These are phyloP conservation scores for Casuarina glauca DNA, from an alignment of 306 rosid species.

Conservation along the genomic window DNA sequence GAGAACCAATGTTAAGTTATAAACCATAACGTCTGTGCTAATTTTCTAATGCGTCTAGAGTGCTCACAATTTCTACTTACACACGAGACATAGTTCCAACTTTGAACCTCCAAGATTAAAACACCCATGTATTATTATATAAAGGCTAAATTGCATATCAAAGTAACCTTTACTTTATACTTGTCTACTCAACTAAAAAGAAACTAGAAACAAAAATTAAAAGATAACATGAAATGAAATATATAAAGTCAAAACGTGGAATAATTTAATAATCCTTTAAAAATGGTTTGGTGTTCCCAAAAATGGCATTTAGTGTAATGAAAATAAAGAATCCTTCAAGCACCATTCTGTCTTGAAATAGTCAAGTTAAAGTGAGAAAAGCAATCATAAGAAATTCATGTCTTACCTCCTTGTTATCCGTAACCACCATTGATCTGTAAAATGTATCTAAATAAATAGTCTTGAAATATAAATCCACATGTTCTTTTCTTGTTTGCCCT, in stretches of 20 bases:
- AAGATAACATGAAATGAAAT: too few relatives aligned
- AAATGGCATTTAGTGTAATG: neutral
- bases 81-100: neutral
- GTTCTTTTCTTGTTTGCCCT: conserved; percentile 31
- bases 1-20: neutral
- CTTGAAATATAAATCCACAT: conserved; percentile 65
- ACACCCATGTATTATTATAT: too few relatives aligned
- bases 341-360: neutral
- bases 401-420: conserved; percentile 18
- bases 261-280: too few relatives aligned
- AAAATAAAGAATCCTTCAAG: neutral
- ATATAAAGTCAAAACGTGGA: too few relatives aligned
- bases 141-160: too few relatives aligned
- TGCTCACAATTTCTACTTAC: neutral
- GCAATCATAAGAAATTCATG: conserved; percentile 39
- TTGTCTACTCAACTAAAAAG: too few relatives aligned
- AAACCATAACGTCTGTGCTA: neutral
- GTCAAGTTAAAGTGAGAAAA: neutral
- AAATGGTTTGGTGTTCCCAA: too few relatives aligned
- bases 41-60: conserved; percentile 10
- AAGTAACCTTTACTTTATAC: too few relatives aligned
- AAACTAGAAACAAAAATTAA: too few relatives aligned
- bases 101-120: too few relatives aligned
- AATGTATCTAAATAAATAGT: conserved; percentile 69
- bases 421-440: conserved; percentile 81